Percentiles rank a stretch among this genome's conserved stretches.
Conservation (phyloP, 179 eudicot genomes). For the Spergularia azorica region DNA sequence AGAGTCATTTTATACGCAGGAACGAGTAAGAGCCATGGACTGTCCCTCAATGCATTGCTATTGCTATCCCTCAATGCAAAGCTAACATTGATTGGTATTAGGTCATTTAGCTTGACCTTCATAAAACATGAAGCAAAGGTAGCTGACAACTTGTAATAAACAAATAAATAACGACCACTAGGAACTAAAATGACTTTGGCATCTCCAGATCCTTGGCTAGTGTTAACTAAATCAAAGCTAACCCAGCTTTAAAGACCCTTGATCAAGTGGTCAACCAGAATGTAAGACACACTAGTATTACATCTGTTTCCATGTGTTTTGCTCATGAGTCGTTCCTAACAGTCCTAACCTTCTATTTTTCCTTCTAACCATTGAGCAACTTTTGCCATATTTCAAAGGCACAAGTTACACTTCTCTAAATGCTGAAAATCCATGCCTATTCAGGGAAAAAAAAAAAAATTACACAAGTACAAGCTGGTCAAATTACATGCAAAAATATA, state of each 20-base stretch:
- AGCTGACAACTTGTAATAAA: not conserved
- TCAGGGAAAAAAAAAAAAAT: not conserved
- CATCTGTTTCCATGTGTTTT: not conserved
- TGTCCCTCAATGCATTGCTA: not conserved
- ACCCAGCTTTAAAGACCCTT: not conserved
- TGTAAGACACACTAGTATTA: not conserved
- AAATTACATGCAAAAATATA: no score
- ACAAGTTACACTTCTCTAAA: not conserved
- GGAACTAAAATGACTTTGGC: not conserved
- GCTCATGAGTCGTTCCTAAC: not conserved
- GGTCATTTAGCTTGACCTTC: not conserved
- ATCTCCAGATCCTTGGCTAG: not conserved
- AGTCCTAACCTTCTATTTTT: not conserved
- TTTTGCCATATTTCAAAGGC: not conserved
- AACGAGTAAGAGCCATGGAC: not conserved
- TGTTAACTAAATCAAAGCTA: not conserved
- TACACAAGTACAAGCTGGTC: not conserved
- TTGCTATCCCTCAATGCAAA: not conserved
- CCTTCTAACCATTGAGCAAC: not conserved
- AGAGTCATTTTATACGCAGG: not conserved
- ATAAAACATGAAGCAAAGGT: not conserved
- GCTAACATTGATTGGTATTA: not conserved
- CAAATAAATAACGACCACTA: not conserved
- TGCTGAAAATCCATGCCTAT: not conserved
- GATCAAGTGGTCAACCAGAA: not conserved